Percentiles rank a stretch among this genome's conserved stretches.
phyloP scores from a whole-genome alignment of 148 eudicot species.

The Talinum fruticosum region DNA sequence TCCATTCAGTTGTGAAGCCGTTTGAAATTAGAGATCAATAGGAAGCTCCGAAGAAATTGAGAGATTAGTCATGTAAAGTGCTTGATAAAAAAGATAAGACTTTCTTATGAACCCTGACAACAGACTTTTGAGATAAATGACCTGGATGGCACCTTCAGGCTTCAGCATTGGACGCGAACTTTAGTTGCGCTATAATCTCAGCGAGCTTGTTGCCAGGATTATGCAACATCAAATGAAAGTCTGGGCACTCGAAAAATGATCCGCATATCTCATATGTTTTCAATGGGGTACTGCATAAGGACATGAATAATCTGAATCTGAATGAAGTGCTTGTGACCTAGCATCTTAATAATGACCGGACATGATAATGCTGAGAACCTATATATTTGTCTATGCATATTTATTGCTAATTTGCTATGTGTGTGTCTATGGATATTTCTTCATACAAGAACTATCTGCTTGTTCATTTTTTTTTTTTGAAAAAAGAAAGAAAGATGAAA shows the following conservation, averaged over 20 bases:
- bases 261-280: too few species aligned
- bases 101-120: background rate
- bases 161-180: too few species aligned
- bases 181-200: too few species aligned
- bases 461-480: background rate
- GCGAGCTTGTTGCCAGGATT: too few species aligned
- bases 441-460: too few species aligned
- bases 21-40: background rate
- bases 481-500: background rate
- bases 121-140: background rate
- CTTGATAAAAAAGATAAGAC: too few species aligned
- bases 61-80: background rate
- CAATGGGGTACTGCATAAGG: too few species aligned
- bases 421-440: background rate
- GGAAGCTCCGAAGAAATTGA: background rate
- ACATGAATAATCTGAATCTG: too few species aligned
- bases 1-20: background rate
- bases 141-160: too few species aligned
- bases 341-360: background rate
- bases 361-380: background rate
- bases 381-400: too few species aligned
- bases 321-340: background rate
- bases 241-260: too few species aligned
- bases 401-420: background rate
- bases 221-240: too few species aligned